Base-by-base conservation (phyloP, 129 eudicot species). In the Pittosporum tobira region DNA sequence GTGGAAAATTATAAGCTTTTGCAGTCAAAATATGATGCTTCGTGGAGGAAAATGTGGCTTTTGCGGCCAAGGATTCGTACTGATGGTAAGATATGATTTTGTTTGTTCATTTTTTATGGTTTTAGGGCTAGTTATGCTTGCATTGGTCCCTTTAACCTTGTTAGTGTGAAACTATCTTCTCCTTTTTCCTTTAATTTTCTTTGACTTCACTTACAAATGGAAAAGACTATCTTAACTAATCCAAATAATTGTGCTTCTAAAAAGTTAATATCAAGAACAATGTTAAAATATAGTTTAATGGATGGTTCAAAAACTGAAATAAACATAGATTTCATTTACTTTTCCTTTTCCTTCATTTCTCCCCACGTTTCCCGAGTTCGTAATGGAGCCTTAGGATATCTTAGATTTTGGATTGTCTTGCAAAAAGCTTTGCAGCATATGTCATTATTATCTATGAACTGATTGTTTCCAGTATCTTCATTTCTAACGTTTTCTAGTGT, bases 21-120 rank as follows among this genome's bases (percentile, higher is more conserved):
- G 72, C 98, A 91, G 63, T 76, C 78, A 19, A 59, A 62, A 31
- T 91, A 91, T 79, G 87, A 79, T 79, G 87, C 90, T 23, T 86
- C 96, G n/a, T 91, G 98, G 98, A 86, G 95, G 67, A 91, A 83
- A 69, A 91, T 91, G 98, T 91, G 96, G 98, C 88, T 91, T 37
- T 80, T 58, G 28, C 80, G 98, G 64, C 98, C 98, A 43, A 78
- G 98, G 70, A 75, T 91, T 20, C 90, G 96, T 29, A 78, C 84
- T 58, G 98, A 91, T 66, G 98, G 98, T 91, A 78, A 66, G 37
- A 66, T 59, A 31, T 49, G 48, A 51, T 24, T 40, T 19, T 38
- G 24, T 18, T 2, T 29, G 27, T 45, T 38, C 36, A 43, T 4
- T 45, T 19, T 31, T 55, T 5, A n/a, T n/a, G 6, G 38, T 34